Evolutionary conservation across 1,284 basidiomycete species (phyloP).

Genomic region (Heterobasidion annosum): DNA sequence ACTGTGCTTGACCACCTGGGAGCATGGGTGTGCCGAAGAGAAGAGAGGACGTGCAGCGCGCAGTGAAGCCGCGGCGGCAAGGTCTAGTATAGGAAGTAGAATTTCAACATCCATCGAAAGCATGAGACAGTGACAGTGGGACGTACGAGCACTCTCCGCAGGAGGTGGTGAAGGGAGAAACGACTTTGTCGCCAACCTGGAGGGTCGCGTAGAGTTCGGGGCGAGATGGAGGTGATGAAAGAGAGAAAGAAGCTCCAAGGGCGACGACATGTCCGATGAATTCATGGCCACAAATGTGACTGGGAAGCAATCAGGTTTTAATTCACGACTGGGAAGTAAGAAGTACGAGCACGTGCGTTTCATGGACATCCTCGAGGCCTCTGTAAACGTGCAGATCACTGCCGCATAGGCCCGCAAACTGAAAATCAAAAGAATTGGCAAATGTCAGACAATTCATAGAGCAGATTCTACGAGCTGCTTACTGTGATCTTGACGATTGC

Average conservation of each 20-base stretch:
- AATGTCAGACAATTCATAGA: neutral
- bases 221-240: slow-evolving; percentile 30
- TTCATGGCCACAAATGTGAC: slow-evolving; percentile 73
- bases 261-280: slow-evolving; percentile 74
- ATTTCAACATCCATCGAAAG: neutral
- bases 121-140: neutral
- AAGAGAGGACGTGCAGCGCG: slow-evolving; percentile 57
- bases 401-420: slow-evolving; percentile 73
- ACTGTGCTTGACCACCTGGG: slow-evolving; percentile 85
- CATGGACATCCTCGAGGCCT: slow-evolving; percentile 11
- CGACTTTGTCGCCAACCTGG: slow-evolving; percentile 75
- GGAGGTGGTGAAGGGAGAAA: slow-evolving; percentile 79
- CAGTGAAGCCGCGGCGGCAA: slow-evolving; percentile 71
- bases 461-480: neutral
- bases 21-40: slow-evolving; percentile 70
- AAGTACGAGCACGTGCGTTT: slow-evolving; percentile 1
- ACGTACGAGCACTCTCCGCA: slow-evolving; percentile 77
- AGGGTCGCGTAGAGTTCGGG: slow-evolving; percentile 60
- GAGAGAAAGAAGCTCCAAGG: slow-evolving; percentile 55
- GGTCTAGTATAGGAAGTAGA: slow-evolving; percentile 35
- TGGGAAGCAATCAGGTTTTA: slow-evolving; percentile 16
- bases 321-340: neutral
- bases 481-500: slow-evolving; percentile 68
- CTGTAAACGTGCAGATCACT: slow-evolving; percentile 70
- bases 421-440: neutral